A percentile compares a stretch with the other conserved stretches of the same genome.
phyloP scores from a whole-genome alignment of 2,329 filamentous ascomycete genomes.

The Coniella lustricola region DNA sequence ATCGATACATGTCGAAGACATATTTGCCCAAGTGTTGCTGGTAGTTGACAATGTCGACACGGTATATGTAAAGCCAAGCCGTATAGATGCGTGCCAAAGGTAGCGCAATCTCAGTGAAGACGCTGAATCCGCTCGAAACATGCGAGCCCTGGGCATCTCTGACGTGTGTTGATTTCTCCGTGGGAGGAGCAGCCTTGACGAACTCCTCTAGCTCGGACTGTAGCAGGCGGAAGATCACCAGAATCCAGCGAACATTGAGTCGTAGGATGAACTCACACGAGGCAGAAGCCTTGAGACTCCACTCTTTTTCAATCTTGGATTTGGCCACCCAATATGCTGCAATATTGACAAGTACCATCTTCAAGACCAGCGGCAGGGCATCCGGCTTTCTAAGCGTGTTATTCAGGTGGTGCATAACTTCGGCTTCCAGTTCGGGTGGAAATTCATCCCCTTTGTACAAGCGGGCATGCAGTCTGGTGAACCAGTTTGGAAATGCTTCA shows the following conservation, averaged over 20 bases:
- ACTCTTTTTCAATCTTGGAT: conserved; percentile 48
- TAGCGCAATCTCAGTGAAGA: conserved; percentile 36
- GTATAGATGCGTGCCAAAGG: conserved; percentile 47
- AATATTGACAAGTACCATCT: conserved; percentile 80
- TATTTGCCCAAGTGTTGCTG: conserved; percentile 37
- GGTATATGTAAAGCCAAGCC: conserved; percentile 44
- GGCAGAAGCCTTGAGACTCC: conserved; percentile 35
- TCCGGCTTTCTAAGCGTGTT: conserved; percentile 64
- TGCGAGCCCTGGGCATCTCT: conserved; percentile 20
- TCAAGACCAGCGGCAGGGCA: conserved; percentile 60
- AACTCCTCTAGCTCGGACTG: conserved; percentile 59
- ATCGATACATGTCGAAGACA: conserved; percentile 39
- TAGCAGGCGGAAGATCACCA: conserved; percentile 62
- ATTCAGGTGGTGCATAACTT: conserved; percentile 72
- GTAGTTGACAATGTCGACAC: conserved; percentile 39
- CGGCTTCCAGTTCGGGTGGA: conserved; percentile 71
- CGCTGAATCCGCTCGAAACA: conserved; percentile 26
- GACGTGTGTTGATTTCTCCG: conserved; percentile 25
- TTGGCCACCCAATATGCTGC: conserved; percentile 70
- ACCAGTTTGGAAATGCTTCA: conserved; percentile 69
- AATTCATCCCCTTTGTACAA: conserved; percentile 75
- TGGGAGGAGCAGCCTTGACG: conserved; percentile 35
- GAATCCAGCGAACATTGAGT: conserved; percentile 73
- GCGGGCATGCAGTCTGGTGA: conserved; percentile 76
- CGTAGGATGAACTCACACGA: conserved; percentile 62